Conservation (phyloP, 352 stramenopile species). For the Globisporangium abappressorium region DNA sequence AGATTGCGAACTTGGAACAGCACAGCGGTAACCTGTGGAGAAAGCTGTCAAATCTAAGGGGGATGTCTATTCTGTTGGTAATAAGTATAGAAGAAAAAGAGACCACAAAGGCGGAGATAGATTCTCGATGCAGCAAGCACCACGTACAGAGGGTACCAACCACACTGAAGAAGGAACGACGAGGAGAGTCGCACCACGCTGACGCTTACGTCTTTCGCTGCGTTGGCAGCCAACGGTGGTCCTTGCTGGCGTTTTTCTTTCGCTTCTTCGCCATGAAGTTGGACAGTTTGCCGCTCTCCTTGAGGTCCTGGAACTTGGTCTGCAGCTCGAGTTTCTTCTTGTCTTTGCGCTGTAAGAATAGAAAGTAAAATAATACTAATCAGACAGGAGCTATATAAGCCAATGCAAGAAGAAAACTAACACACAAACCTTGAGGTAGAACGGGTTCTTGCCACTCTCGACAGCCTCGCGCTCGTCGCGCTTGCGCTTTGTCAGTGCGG, state of each 20-base stretch:
- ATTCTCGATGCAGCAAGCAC: background rate
- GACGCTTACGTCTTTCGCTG: slow-evolving; percentile 52
- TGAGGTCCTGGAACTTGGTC: slow-evolving; percentile 89
- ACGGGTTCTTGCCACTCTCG: slow-evolving; percentile 87
- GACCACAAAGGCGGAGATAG: background rate
- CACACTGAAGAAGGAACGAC: background rate
- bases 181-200: background rate
- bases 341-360: slow-evolving; percentile 76
- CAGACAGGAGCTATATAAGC: slow-evolving; percentile 1
- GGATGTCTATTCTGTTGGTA: slow-evolving; percentile 15
- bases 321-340: slow-evolving; percentile 90
- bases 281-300: slow-evolving; percentile 83
- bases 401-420: slow-evolving; percentile 1
- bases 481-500: slow-evolving; percentile 75
- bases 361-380: background rate
- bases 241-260: slow-evolving; percentile 93
- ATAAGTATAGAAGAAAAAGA: background rate
- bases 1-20: background rate
- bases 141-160: background rate
- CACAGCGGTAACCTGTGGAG: too few species aligned
- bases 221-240: slow-evolving; percentile 89
- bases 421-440: slow-evolving; percentile 81
- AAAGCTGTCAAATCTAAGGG: background rate
- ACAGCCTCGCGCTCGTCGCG: slow-evolving; percentile 86
- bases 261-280: slow-evolving; percentile 94